phyloP scores from a whole-genome alignment of 345 rosid species.

The Firmiana major region DNA sequence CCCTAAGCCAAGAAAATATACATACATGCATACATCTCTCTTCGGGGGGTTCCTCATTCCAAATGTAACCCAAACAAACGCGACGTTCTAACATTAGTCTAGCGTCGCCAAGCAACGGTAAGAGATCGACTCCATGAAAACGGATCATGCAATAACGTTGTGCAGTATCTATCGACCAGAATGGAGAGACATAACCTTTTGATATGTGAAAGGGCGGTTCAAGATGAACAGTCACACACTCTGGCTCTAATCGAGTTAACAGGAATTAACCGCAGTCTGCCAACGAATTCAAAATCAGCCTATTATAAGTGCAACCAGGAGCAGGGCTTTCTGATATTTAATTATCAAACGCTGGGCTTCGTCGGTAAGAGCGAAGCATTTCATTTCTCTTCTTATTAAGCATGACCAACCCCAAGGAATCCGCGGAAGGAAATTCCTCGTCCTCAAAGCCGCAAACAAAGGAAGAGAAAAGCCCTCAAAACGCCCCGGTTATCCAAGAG shows the following conservation, averaged over 20 bases:
- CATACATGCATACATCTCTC: no score
- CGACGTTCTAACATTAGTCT: no score
- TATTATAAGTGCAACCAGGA: neutral
- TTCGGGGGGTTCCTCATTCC: no score
- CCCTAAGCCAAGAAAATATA: neutral
- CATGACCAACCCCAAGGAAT: neutral
- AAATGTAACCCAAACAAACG: no score
- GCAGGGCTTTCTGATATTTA: neutral
- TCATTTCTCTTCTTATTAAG: neutral
- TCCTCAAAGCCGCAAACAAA: no score
- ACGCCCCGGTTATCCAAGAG: neutral
- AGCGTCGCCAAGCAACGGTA: no score
- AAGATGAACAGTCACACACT: neutral
- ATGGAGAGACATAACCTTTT: no score
- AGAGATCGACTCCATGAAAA: no score
- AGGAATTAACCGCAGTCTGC: neutral
- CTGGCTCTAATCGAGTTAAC: neutral
- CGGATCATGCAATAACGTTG: neutral
- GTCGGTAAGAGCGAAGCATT: no score
- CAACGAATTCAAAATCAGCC: neutral
- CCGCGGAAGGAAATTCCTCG: neutral
- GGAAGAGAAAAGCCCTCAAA: no score
- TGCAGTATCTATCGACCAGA: neutral
- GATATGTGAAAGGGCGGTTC: neutral
- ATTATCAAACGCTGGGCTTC: no score